Evolutionary conservation across 1,284 basidiomycete species (phyloP).

Genomic region (Tetrapyrgos nigripes): DNA sequence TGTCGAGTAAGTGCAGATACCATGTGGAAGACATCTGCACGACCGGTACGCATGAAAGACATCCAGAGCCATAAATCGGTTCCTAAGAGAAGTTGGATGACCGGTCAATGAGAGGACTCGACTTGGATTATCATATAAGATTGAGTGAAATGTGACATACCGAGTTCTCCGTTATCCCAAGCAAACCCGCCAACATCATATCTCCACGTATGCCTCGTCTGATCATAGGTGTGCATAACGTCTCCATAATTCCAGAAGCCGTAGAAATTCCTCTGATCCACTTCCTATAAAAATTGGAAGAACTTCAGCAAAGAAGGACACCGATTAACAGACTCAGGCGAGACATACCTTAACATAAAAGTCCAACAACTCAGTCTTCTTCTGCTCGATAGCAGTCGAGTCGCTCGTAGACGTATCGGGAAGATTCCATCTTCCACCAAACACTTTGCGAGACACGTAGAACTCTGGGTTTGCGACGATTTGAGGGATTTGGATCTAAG

Average conservation of each 20-base stretch:
- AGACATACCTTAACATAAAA: slow-evolving; percentile 45
- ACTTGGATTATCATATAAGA: not conserved
- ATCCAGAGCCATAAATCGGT: slow-evolving; percentile 53
- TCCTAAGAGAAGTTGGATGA: slow-evolving; percentile 24
- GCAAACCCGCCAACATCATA: slow-evolving; percentile 51
- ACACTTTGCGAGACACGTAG: slow-evolving; percentile 43
- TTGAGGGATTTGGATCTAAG: slow-evolving; percentile 39
- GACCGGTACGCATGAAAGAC: slow-evolving; percentile 49
- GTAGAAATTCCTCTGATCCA: slow-evolving; percentile 46
- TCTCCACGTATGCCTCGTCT: slow-evolving; percentile 50
- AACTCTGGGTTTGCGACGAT: slow-evolving; percentile 43
- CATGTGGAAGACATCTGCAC: slow-evolving; percentile 46
- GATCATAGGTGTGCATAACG: slow-evolving; percentile 51
- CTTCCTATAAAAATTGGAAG: no score
- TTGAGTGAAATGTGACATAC: slow-evolving; percentile 20
- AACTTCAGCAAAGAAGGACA: not conserved
- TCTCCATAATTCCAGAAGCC: slow-evolving; percentile 53
- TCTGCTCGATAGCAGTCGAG: slow-evolving; percentile 41
- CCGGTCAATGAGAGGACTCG: not conserved
- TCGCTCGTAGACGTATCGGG: slow-evolving; percentile 39
- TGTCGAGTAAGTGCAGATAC: slow-evolving; percentile 48
- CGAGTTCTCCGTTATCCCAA: slow-evolving; percentile 46
- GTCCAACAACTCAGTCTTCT: slow-evolving; percentile 44
- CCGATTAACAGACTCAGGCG: no score
- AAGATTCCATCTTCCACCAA: slow-evolving; percentile 46